phyloP scores from a whole-genome alignment of 2,329 filamentous ascomycete species.

The Pseudocercospora crystallina region DNA sequence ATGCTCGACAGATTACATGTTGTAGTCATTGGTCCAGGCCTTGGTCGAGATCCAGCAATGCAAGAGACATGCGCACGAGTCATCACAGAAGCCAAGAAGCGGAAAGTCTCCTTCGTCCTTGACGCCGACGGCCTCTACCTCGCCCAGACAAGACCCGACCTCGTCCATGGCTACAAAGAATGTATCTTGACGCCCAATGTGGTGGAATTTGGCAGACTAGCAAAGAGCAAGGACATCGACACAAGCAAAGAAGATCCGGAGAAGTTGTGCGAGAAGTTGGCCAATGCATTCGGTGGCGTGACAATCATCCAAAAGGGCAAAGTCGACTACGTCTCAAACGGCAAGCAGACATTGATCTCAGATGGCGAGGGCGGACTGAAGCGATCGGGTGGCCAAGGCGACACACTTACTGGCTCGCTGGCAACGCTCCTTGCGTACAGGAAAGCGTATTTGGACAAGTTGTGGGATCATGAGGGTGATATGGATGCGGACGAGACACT shows the following conservation, averaged over 20 bases:
- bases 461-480: constrained; percentile 67
- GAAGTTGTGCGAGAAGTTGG: constrained; percentile 67
- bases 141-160: constrained; percentile 70
- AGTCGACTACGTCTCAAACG: constrained; percentile 81
- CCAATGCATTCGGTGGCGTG: constrained; percentile 77
- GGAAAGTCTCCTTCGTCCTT: constrained; percentile 75
- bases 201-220: constrained; percentile 83
- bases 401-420: constrained; percentile 86
- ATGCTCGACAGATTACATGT: constrained; percentile 88
- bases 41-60: constrained; percentile 87
- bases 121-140: constrained; percentile 87
- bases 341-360: constrained; percentile 69
- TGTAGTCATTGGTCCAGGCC: constrained; percentile 86
- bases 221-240: constrained; percentile 71
- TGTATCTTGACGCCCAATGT: constrained; percentile 94
- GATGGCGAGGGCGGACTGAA: constrained; percentile 82
- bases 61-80: constrained; percentile 80
- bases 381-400: constrained; percentile 89
- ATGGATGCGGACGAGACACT: constrained; percentile 62
- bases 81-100: constrained; percentile 72
- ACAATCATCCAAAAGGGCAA: constrained; percentile 88
- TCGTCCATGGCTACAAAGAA: constrained; percentile 76
- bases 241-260: constrained; percentile 49
- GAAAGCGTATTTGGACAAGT: constrained; percentile 75
- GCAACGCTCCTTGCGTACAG: constrained; percentile 89